A percentile compares a stretch with the other conserved stretches of the same genome.
These are phyloP conservation scores for Herpotrichia juniperi DNA, from an alignment of 2,329 filamentous ascomycete species.

Conservation along the genomic window DNA sequence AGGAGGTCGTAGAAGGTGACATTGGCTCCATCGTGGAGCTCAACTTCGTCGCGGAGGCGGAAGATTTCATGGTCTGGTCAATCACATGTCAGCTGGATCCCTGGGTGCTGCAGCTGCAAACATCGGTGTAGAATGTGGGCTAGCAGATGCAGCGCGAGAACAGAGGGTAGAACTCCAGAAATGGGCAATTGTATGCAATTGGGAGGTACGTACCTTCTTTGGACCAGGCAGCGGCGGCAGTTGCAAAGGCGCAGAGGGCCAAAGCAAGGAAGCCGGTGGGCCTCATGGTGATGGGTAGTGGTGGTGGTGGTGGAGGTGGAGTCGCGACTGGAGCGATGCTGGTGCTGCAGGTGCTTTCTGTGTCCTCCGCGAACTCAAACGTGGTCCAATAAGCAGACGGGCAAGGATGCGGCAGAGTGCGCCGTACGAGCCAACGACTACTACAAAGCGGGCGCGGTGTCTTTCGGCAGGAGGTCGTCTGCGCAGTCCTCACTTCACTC, in stretches of 20 bases:
- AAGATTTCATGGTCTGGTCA: conserved; percentile 93
- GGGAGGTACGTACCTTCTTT: conserved; percentile 72
- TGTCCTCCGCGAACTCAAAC: conserved; percentile 26
- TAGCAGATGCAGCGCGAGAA: neutral
- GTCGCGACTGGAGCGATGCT: conserved; percentile 3
- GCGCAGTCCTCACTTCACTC: conserved; percentile 3
- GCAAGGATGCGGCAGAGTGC: conserved; percentile 1
- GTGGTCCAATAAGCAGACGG: conserved; percentile 31
- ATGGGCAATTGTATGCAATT: conserved; percentile 11
- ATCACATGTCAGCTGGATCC: conserved; percentile 19
- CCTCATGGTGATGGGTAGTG: conserved; percentile 67
- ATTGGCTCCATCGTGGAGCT: conserved; percentile 73
- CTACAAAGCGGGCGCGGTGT: neutral
- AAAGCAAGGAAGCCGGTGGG: conserved; percentile 67
- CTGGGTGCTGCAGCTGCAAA: conserved; percentile 19
- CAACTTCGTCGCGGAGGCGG: conserved; percentile 86
- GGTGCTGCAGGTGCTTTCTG: conserved; percentile 29
- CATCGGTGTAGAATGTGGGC: neutral
- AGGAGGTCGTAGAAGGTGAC: conserved; percentile 95
- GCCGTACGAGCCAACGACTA: neutral
- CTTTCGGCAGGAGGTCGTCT: neutral
- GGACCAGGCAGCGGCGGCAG: conserved; percentile 79
- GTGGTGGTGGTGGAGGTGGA: neutral
- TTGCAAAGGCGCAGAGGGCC: conserved; percentile 70
- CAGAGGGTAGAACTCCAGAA: conserved; percentile 4